A percentile compares a stretch with the other conserved stretches of the same genome.
phyloP scores from a whole-genome alignment of 306 rosid genomes.

The Lupinus albus region DNA sequence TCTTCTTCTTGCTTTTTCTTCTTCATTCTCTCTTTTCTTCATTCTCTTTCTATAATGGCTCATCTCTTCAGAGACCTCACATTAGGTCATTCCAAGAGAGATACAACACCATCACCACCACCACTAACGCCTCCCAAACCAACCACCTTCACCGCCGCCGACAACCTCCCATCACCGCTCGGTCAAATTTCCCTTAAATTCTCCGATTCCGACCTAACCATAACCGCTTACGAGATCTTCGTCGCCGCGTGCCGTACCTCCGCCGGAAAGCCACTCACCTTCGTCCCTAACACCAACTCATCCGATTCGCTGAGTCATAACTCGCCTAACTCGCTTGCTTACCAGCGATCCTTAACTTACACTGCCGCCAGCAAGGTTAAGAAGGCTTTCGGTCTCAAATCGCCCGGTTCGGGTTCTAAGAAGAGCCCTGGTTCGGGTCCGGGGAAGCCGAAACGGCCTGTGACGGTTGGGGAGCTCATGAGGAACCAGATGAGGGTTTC shows the following conservation, averaged over 20 bases:
- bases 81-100: constrained; percentile 88
- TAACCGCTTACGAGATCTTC: constrained; percentile 96
- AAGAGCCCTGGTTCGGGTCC: constrained; percentile 78
- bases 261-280: constrained; percentile 71
- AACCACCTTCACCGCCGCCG: constrained; percentile 32
- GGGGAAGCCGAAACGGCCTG: constrained; percentile 62
- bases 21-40: background rate
- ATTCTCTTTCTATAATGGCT: constrained; percentile 58
- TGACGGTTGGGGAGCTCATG: constrained; percentile 96
- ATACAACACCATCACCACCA: constrained; percentile 42
- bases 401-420: constrained; percentile 84
- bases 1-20: background rate
- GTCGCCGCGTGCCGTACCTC: constrained; percentile 91
- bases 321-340: constrained; percentile 57
- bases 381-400: constrained; percentile 91
- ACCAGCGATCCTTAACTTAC: constrained; percentile 91
- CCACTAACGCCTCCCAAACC: constrained; percentile 45
- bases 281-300: constrained; percentile 36
- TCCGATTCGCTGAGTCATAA: constrained; percentile 59
- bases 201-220: constrained; percentile 75
- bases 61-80: constrained; percentile 89
- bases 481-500: constrained; percentile 96
- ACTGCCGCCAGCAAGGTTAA: constrained; percentile 95
- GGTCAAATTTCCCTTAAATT: constrained; percentile 71
- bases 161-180: constrained; percentile 82